Evolutionary conservation across 495 filamentous ascomycete genomes (phyloP), one percentile per base, ranked within the genome.

Genomic region (Lepidopterella palustris): DNA sequence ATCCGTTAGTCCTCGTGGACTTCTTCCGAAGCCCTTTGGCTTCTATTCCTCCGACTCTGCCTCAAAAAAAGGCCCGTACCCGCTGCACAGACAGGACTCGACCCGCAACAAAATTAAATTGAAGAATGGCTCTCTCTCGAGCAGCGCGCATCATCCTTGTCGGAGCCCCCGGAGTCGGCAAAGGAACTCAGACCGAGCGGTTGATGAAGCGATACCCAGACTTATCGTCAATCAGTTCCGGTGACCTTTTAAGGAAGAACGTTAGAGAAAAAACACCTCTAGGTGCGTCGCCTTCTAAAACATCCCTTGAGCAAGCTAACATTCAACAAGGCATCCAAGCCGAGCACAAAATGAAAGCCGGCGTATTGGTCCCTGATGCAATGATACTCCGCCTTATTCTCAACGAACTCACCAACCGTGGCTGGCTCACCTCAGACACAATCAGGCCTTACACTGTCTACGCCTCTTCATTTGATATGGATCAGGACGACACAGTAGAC

Each of bases 121-220:
- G 53, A 53, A 58, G 45, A 60, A 63, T 66, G 65, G 23, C 55
- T 27, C 64, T 74, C 15, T 59, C 66, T 18, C 58, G 67, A 62
- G 92, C 93, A 35, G 93, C 95, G 18, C 87, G 93, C 29, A 84
- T 98, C 53, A 97, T 98, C 71, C 83, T 98, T 56, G 83, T 98
- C 61, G 93, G 93, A 53, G 91, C 93, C n/a, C 93, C 93, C 0
- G 93, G 88, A 5, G 85, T 87, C 3, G 93, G 93, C 53, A 98
- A 98, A 74, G 93, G 93, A 29, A 98, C 93, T 15, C 93, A 98
- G 70, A 88, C 90, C 27, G 89, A 95, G 68, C 81, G 93, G 45
- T 76, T 98, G 45, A 82, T 97, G 55, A 76, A 86, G 62, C 84
- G 88, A 60, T 97, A 92, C 66, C 89, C 92, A 15, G 87, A 96